Percentiles rank a stretch among this genome's conserved stretches.
Conservation (phyloP, 306 rosid species). For the Ormosia emarginata region DNA sequence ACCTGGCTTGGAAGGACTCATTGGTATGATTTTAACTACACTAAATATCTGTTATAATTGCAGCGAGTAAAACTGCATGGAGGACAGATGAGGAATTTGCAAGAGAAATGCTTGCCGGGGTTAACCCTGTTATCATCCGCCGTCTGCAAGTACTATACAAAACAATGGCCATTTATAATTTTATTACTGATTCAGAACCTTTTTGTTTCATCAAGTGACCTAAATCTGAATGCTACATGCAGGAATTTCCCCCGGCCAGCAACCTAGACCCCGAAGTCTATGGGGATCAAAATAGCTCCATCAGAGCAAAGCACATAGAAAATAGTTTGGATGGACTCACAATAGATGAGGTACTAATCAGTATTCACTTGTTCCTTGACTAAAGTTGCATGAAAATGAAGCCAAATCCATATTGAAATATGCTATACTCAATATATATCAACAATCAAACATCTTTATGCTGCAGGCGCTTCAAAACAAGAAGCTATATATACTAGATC, state of each 20-base stretch:
- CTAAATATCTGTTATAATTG: neutral
- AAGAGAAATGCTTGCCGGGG: constrained; percentile 96
- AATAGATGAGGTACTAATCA: constrained; percentile 49
- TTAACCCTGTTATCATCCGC: constrained; percentile 79
- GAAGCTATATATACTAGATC: constrained; percentile 73
- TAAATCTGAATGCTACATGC: constrained; percentile 13
- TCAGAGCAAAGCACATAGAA: constrained; percentile 54
- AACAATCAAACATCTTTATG: neutral
- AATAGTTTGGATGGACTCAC: constrained; percentile 56
- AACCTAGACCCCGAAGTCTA: constrained; percentile 53
- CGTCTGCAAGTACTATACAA: constrained; percentile 54
- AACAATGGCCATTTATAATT: neutral
- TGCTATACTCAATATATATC: neutral
- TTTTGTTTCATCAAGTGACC: neutral
- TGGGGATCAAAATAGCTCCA: constrained; percentile 78
- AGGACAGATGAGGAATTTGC: constrained; percentile 85
- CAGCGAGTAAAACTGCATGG: constrained; percentile 81
- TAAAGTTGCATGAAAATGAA: neutral
- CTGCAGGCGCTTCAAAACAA: constrained; percentile 63
- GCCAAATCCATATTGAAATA: neutral
- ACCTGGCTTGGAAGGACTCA: neutral
- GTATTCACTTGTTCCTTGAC: neutral
- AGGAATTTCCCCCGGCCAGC: constrained; percentile 92
- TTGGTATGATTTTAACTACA: neutral
- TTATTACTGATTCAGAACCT: neutral